A percentile compares a stretch with the other conserved stretches of the same genome.
Evolutionary conservation across 192 early-diverging fungal genomes (phyloP).

Genomic region (Linnemannia hyalina): DNA sequence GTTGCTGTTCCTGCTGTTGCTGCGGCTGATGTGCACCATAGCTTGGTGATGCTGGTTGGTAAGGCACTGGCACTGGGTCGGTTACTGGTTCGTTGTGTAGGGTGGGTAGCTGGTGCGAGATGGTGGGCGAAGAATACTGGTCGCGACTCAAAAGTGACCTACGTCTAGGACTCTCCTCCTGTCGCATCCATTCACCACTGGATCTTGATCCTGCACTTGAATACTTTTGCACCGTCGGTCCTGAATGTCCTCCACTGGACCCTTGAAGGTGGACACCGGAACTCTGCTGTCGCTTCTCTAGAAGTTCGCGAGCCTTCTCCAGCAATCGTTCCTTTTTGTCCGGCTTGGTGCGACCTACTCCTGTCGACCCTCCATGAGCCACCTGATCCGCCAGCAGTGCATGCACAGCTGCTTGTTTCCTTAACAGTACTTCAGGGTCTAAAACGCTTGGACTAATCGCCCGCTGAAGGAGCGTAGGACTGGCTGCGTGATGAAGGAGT

Average conservation of each 20-base stretch:
- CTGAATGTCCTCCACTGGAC: not conserved
- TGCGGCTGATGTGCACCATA: not conserved
- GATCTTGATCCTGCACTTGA: not conserved
- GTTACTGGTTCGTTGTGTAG: not conserved
- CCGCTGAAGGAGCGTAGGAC: not conserved
- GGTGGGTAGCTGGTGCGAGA: not conserved
- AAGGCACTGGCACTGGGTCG: not conserved
- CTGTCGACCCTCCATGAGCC: not conserved
- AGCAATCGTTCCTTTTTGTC: constrained; percentile 25
- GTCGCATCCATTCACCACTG: not conserved
- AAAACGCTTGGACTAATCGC: constrained; percentile 13
- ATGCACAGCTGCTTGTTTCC: constrained; percentile 15
- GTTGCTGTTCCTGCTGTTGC: not conserved
- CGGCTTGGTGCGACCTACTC: not conserved
- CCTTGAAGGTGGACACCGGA: constrained; percentile 1
- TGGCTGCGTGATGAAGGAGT: not conserved
- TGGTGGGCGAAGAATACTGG: not conserved
- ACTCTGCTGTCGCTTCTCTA: constrained; percentile 33
- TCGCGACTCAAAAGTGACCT: not conserved
- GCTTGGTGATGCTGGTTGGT: not conserved
- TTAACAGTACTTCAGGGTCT: not conserved
- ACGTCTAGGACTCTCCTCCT: not conserved
- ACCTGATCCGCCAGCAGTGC: not conserved
- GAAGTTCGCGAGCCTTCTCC: constrained; percentile 28
- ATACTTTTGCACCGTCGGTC: not conserved